Base-by-base conservation (phyloP, 768 basidiomycete species). In the Lactarius hatsudake region DNA sequence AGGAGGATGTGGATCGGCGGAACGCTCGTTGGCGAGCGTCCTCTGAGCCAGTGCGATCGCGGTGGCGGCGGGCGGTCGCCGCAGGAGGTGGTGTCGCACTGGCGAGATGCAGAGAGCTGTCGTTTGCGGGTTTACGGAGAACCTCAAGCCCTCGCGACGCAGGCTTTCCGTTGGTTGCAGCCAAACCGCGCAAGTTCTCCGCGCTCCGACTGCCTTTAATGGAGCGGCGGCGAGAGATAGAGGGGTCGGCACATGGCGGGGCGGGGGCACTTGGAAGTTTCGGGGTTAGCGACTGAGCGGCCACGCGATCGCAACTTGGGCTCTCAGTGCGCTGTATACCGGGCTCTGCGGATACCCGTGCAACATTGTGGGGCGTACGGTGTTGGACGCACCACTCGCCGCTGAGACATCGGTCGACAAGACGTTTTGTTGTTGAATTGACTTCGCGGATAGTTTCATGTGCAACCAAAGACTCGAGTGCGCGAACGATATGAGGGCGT, bases 371-470 rank as follows among this genome's bases (percentile, higher is more conserved):
- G 13, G 72, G 68, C 69, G 81, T 87, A 66, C 82, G 83, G 45
- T 90, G 78, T 36, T 90, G 84, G 17, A 89, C 84, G 80, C 91
- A 91, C 95, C 95, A 97, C 9, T 90, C 88, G 3, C 90, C 94
- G 17, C 81, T 79, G 23, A 98, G 84, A 76, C 96, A 98, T 48
- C 97, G 85, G 66, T 95, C 91, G 20, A 98, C 97, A 9, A 99
- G 84, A 9, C 97, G 86, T 69, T 87, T 88, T 0, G 96, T 98
- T 0, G 96, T 98, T 2, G 92, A 80, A 65, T 86, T 90, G 69
- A 96, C 82, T 56, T 96, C 92, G 36, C 91, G 86, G 62, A 97
- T 91, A 53, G 86, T 81, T 17, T 86, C 80, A 71, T 95, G 84
- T 66, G 87, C 82, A 40, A 89, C 81, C 34, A 97, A 83, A 0